These are phyloP conservation scores for Tylopilus sp. DNA, from an alignment of 1,284 basidiomycete species.

Conservation along the genomic window DNA sequence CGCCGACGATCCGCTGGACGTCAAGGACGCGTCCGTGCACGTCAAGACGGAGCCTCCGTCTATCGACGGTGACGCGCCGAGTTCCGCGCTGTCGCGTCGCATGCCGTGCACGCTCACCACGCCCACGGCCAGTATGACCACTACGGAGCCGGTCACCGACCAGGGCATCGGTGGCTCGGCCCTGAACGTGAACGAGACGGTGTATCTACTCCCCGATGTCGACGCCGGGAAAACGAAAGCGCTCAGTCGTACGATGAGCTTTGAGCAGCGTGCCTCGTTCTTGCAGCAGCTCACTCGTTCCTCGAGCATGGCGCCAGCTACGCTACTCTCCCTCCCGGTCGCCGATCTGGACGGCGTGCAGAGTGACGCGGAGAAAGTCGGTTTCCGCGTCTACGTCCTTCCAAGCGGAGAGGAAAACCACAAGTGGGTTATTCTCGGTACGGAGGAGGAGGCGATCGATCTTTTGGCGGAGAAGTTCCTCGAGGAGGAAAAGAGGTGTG, in stretches of 20 bases:
- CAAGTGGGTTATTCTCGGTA: constrained; percentile 48
- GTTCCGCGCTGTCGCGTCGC: constrained; percentile 23
- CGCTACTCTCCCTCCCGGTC: constrained; percentile 44
- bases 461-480: constrained; percentile 31
- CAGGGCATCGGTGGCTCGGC: constrained; percentile 19
- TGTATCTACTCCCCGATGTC: constrained; percentile 23
- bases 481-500: constrained; percentile 32
- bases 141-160: constrained; percentile 23
- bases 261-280: constrained; percentile 48
- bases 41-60: constrained; percentile 3
- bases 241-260: constrained; percentile 48
- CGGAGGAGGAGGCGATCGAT: constrained; percentile 41
- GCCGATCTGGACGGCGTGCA: constrained; percentile 41
- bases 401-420: constrained; percentile 29
- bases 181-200: constrained; percentile 27
- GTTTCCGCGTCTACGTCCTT: constrained; percentile 42
- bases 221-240: constrained; percentile 17
- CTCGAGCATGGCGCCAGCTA: constrained; percentile 40
- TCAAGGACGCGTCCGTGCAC: constrained; percentile 2
- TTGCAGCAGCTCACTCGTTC: constrained; percentile 41
- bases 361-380: constrained; percentile 40
- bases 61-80: background rate
- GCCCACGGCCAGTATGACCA: constrained; percentile 42
- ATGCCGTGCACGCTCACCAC: constrained; percentile 55
- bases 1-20: background rate